phyloP scores from a whole-genome alignment of 2,329 filamentous ascomycete genomes.

The Nemania sp. region DNA sequence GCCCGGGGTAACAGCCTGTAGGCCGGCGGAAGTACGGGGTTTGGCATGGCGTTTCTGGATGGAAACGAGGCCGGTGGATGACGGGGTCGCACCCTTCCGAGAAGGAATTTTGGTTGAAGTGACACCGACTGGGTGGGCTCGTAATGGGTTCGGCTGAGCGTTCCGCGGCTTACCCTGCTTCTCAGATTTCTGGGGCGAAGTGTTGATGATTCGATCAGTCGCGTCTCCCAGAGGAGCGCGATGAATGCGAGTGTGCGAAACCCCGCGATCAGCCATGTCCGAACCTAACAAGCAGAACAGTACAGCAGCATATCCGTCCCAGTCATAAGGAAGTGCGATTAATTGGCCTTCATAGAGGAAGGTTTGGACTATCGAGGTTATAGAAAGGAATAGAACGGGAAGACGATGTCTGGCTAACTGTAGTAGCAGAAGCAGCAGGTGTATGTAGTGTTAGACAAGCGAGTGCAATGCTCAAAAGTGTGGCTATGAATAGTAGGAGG shows the following conservation, averaged over 20 bases:
- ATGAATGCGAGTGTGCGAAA: slow-evolving; percentile 34
- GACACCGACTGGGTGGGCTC: slow-evolving; percentile 40
- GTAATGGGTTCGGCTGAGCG: slow-evolving; percentile 42
- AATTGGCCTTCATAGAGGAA: slow-evolving; percentile 9
- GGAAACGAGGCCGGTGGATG: slow-evolving; percentile 18
- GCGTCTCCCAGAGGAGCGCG: slow-evolving; percentile 50
- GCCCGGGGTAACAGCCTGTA: slow-evolving; percentile 23
- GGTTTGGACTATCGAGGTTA: background rate
- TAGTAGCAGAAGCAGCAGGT: background rate
- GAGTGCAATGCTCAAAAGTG: slow-evolving; percentile 17
- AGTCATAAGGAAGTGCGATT: background rate
- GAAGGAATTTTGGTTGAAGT: slow-evolving; percentile 8
- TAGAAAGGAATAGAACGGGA: slow-evolving; percentile 7
- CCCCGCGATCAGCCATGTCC: slow-evolving; percentile 45
- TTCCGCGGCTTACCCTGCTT: slow-evolving; percentile 36
- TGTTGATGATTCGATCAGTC: slow-evolving; percentile 47
- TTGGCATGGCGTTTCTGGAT: slow-evolving; percentile 16
- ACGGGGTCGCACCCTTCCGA: slow-evolving; percentile 23
- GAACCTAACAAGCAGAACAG: slow-evolving; percentile 26
- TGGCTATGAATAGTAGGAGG: slow-evolving; percentile 21
- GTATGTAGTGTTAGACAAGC: slow-evolving; percentile 26
- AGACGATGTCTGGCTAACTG: background rate
- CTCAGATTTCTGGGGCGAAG: slow-evolving; percentile 35
- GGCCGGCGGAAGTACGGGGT: slow-evolving; percentile 13
- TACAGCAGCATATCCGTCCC: slow-evolving; percentile 37